Conservation (phyloP, 2,329 filamentous ascomycete genomes). For the Colletotrichum magnum region DNA sequence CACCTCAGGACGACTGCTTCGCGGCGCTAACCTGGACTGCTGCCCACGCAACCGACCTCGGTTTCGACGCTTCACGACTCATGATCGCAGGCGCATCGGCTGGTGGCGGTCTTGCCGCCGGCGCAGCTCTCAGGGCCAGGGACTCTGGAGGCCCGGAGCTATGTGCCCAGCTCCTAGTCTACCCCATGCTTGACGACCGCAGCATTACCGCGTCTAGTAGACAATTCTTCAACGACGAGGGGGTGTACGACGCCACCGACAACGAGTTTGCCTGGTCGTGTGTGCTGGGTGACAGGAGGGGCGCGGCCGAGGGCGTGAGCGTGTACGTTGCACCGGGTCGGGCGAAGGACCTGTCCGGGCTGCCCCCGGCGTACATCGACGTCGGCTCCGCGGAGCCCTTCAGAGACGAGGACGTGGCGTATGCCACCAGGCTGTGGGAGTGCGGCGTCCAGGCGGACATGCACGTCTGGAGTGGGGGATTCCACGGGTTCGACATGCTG, state of each 20-base stretch:
- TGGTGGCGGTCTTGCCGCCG: conserved; percentile 58
- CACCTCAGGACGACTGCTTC: conserved; percentile 46
- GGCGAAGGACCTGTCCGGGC: conserved; percentile 50
- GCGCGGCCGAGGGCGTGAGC: conserved; percentile 49
- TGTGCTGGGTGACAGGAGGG: conserved; percentile 53
- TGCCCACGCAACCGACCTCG: conserved; percentile 54
- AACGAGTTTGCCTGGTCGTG: conserved; percentile 59
- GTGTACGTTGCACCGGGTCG: conserved; percentile 54
- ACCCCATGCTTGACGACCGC: conserved; percentile 63
- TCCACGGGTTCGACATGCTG: conserved; percentile 55
- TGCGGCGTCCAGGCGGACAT: conserved; percentile 58
- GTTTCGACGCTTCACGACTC: conserved; percentile 56
- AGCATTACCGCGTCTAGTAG: conserved; percentile 47
- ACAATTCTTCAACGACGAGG: conserved; percentile 44
- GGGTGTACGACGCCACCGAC: conserved; percentile 48
- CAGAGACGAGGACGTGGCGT: conserved; percentile 51
- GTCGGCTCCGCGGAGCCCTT: conserved; percentile 54
- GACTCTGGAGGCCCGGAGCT: conserved; percentile 50
- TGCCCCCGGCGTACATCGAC: conserved; percentile 61
- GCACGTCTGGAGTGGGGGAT: conserved; percentile 59
- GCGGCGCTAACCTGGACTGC: conserved; percentile 53
- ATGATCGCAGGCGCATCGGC: conserved; percentile 59
- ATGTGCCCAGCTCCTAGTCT: conserved; percentile 58
- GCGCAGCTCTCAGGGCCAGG: conserved; percentile 54
- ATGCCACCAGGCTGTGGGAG: conserved; percentile 54